Conservation (phyloP, 768 basidiomycete genomes). For the Daedaleopsis nitida region DNA sequence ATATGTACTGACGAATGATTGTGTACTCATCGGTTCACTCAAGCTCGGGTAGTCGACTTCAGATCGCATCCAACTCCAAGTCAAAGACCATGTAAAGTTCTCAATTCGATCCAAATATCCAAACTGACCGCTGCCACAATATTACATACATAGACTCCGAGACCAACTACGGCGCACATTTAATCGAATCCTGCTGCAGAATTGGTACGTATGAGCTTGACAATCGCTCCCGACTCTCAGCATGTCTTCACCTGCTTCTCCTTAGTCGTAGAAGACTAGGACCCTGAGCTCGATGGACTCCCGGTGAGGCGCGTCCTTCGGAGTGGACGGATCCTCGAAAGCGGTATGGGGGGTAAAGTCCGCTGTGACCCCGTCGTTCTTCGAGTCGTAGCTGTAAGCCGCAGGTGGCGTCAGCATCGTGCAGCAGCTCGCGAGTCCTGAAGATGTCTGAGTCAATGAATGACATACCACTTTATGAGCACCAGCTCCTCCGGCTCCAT, state of each 20-base stretch:
- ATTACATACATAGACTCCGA: too few species aligned
- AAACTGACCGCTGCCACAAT: too few species aligned
- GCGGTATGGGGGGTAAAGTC: conserved; percentile 65
- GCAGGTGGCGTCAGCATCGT: not conserved
- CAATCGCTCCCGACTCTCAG: too few species aligned
- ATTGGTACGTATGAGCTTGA: too few species aligned
- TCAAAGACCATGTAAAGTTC: too few species aligned
- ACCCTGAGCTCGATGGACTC: conserved; percentile 66
- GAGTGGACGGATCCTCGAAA: conserved; percentile 57
- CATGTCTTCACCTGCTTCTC: not conserved
- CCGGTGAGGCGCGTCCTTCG: conserved; percentile 47
- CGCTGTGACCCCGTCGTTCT: conserved; percentile 46
- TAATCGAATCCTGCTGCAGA: too few species aligned
- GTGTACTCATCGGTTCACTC: too few species aligned
- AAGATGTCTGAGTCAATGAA: not conserved
- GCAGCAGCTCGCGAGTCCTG: not conserved
- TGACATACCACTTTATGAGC: conserved; percentile 48
- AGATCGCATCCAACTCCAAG: too few species aligned
- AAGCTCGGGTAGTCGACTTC: too few species aligned
- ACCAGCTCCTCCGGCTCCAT: conserved; percentile 48
- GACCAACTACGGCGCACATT: too few species aligned
- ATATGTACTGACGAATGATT: too few species aligned
- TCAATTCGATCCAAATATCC: too few species aligned
- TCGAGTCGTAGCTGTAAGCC: conserved; percentile 35
- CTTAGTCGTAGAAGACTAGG: conserved; percentile 59